Percentiles rank a stretch among this genome's conserved stretches.
Conservation (phyloP, 768 basidiomycete species). For the Kwoniella shandongensis region DNA sequence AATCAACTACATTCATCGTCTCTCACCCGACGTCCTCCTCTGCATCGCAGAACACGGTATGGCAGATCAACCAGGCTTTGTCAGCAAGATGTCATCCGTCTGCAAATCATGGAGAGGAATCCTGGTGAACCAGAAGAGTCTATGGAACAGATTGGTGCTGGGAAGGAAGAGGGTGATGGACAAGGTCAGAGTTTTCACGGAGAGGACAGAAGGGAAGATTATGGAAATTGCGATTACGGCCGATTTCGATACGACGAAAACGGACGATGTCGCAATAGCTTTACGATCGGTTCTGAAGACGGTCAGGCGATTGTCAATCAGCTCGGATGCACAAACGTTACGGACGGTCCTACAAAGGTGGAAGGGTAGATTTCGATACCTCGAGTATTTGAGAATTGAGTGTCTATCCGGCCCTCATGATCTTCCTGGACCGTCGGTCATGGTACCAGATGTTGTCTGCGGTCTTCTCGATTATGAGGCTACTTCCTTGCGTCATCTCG, state of each 20-base stretch:
- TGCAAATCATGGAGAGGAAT: slow-evolving; percentile 19
- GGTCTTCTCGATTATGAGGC: slow-evolving; percentile 1
- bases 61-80: slow-evolving; percentile 6
- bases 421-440: too few relatives aligned
- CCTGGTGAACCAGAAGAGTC: slow-evolving; percentile 4
- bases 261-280: not conserved
- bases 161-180: slow-evolving; percentile 14
- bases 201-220: slow-evolving; percentile 7
- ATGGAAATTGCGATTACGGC: not conserved
- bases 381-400: too few relatives aligned
- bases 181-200: not conserved
- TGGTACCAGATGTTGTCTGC: slow-evolving; percentile 8
- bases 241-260: not conserved
- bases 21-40: slow-evolving; percentile 20
- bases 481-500: not conserved
- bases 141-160: slow-evolving; percentile 19
- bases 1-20: slow-evolving; percentile 13
- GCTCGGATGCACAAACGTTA: too few relatives aligned
- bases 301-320: too few relatives aligned
- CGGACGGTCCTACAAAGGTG: too few relatives aligned
- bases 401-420: too few relatives aligned
- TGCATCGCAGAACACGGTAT: slow-evolving; percentile 17
- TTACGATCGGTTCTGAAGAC: too few relatives aligned
- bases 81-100: slow-evolving; percentile 15
- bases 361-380: too few relatives aligned